A percentile compares a stretch with the other conserved stretches of the same genome.
These are phyloP conservation scores for Ophiostoma pallidulum DNA, from an alignment of 2,329 filamentous ascomycete species.

Conservation along the genomic window DNA sequence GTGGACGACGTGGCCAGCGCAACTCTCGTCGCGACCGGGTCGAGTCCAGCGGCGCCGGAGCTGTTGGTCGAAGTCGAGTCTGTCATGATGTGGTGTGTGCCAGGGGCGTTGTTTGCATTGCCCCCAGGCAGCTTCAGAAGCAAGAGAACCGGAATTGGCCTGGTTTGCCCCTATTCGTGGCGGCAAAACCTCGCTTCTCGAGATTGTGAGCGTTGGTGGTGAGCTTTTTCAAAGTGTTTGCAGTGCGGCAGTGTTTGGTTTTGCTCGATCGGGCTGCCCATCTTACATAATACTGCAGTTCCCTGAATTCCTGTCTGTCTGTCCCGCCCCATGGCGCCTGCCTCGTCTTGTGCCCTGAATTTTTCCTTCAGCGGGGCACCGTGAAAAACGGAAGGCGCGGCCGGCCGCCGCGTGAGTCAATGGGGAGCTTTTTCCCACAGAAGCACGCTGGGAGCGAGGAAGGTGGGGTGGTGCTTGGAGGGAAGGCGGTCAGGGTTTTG, in stretches of 20 bases:
- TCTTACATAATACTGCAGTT: too few relatives aligned
- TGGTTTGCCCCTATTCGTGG: constrained; percentile 11
- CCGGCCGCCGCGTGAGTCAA: constrained; percentile 6
- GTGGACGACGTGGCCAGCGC: constrained; percentile 56
- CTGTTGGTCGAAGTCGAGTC: constrained; percentile 35
- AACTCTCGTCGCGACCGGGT: constrained; percentile 15
- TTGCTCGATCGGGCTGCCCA: too few relatives aligned
- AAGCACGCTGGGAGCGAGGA: constrained; percentile 4
- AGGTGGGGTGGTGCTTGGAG: constrained; percentile 12
- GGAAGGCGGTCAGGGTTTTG: constrained; percentile 19
- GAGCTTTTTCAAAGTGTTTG: neutral
- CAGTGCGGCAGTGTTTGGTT: neutral
- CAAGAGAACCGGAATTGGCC: constrained; percentile 8
- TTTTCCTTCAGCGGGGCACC: constrained; percentile 4
- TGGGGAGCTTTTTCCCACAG: neutral
- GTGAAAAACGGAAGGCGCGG: neutral
- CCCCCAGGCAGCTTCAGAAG: constrained; percentile 5
- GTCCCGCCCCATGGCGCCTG: too few relatives aligned
- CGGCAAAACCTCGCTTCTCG: constrained; percentile 11
- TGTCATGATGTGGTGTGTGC: constrained; percentile 34
- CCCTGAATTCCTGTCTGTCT: too few relatives aligned
- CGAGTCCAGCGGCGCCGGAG: constrained; percentile 18
- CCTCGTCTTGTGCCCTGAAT: constrained; percentile 1
- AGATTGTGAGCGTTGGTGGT: constrained; percentile 1
- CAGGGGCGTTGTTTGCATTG: constrained; percentile 14